These are phyloP conservation scores for Neoboletus brunneissimus DNA, from an alignment of 768 basidiomycete genomes.

Conservation along the genomic window DNA sequence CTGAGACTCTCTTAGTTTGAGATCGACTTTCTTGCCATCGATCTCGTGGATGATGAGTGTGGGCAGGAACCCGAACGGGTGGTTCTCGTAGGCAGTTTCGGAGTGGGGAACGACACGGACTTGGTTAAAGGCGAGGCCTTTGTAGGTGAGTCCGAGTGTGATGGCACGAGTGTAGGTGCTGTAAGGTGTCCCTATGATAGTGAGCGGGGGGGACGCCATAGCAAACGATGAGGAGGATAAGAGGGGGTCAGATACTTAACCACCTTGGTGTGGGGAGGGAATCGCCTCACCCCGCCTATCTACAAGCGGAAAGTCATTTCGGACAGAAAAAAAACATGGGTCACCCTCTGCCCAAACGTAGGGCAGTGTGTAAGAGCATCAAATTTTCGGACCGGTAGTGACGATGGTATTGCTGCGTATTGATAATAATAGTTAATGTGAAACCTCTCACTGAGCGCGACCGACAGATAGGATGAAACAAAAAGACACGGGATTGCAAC, in stretches of 20 bases:
- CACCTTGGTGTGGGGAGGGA: not conserved
- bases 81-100: conserved; percentile 26
- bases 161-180: conserved; percentile 34
- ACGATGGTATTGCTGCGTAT: not conserved
- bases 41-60: conserved; percentile 31
- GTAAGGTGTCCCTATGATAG: conserved; percentile 32
- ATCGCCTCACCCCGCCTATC: not conserved
- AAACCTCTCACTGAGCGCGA: not conserved
- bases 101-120: conserved; percentile 28
- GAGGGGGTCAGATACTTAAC: conserved; percentile 1
- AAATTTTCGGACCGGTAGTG: not conserved
- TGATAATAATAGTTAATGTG: not conserved
- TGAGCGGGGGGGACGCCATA: conserved; percentile 24
- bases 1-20: conserved; percentile 28
- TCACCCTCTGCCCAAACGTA: not conserved
- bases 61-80: conserved; percentile 33
- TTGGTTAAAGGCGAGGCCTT: conserved; percentile 28
- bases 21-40: conserved; percentile 18
- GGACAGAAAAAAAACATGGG: not conserved
- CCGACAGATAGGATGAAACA: not conserved
- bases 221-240: not conserved
- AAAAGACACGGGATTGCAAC: not conserved
- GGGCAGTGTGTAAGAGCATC: not conserved
- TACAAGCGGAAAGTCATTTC: not conserved
- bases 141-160: conserved; percentile 30